Conservation (phyloP, 495 filamentous ascomycete genomes). For the Penicillium roqueforti region DNA sequence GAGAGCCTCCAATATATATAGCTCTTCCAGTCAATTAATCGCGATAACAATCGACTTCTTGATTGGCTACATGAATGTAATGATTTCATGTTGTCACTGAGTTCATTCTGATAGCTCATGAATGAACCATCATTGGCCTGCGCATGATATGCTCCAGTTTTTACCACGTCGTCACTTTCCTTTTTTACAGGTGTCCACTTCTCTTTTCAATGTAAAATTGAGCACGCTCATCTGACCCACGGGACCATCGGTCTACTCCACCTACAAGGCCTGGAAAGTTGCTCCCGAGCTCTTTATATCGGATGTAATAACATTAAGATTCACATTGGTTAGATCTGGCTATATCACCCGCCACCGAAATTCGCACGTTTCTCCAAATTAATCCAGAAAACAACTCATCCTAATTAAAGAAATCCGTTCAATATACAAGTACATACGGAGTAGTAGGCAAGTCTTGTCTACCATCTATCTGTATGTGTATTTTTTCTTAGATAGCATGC, state of each 20-base stretch:
- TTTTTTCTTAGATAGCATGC: constrained; percentile 14
- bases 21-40: background rate
- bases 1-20: too few relatives aligned
- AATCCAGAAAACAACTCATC: background rate
- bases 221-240: background rate
- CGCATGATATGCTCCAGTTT: background rate
- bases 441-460: constrained; percentile 13
- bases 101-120: background rate
- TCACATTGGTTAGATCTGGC: background rate
- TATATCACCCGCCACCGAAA: background rate
- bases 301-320: background rate
- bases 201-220: background rate
- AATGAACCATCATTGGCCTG: background rate
- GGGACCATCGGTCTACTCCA: background rate
- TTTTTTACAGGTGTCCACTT: background rate
- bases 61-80: too few relatives aligned
- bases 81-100: too few relatives aligned
- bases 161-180: background rate
- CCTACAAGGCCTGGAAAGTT: background rate
- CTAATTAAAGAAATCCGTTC: background rate
- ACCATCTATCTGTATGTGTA: constrained; percentile 26
- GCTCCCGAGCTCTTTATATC: background rate
- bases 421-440: background rate
- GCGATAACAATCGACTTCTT: background rate
- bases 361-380: background rate